These are phyloP conservation scores for Neonectria neomacrospora DNA, from an alignment of 2,329 filamentous ascomycete species.

Conservation along the genomic window DNA sequence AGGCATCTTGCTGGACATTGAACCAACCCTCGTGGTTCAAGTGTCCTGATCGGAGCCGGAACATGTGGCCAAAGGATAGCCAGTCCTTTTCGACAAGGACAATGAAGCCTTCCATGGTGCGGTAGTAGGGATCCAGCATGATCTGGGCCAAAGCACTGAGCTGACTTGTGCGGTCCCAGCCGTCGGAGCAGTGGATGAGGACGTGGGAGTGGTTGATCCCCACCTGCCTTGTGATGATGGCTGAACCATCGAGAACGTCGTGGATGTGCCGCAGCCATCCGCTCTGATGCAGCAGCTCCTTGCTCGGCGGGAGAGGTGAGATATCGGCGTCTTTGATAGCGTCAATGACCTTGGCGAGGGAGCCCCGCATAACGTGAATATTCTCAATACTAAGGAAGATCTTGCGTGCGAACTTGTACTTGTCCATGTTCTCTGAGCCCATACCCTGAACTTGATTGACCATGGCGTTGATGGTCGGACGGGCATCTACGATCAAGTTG, in stretches of 20 bases:
- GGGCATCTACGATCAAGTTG: slow-evolving; percentile 95
- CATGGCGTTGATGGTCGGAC: slow-evolving; percentile 92
- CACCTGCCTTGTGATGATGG: slow-evolving; percentile 85
- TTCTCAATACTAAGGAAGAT: slow-evolving; percentile 96
- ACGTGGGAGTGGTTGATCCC: slow-evolving; percentile 95
- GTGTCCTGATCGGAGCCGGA: slow-evolving; percentile 89
- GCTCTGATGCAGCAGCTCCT: slow-evolving; percentile 83
- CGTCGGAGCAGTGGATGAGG: slow-evolving; percentile 96
- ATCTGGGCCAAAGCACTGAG: slow-evolving; percentile 91
- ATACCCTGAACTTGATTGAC: slow-evolving; percentile 94
- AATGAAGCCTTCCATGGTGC: slow-evolving; percentile 94
- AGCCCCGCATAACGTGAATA: slow-evolving; percentile 97
- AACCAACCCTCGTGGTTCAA: slow-evolving; percentile 96
- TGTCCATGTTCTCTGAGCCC: slow-evolving; percentile 97
- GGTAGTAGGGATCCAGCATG: slow-evolving; percentile 94
- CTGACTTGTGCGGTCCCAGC: slow-evolving; percentile 97
- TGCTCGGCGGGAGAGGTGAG: slow-evolving; percentile 82
- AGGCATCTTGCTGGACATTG: slow-evolving; percentile 82
- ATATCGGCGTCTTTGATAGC: slow-evolving; percentile 93
- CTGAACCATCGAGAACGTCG: slow-evolving; percentile 84
- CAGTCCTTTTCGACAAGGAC: slow-evolving; percentile 97
- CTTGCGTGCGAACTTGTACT: slow-evolving; percentile 92
- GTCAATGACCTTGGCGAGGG: slow-evolving; percentile 86
- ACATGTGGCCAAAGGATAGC: slow-evolving; percentile 98
- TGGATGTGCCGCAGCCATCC: slow-evolving; percentile 92